Evolutionary conservation across 2,329 filamentous ascomycete species (phyloP).

Genomic region (Hypoxylon sp.): DNA sequence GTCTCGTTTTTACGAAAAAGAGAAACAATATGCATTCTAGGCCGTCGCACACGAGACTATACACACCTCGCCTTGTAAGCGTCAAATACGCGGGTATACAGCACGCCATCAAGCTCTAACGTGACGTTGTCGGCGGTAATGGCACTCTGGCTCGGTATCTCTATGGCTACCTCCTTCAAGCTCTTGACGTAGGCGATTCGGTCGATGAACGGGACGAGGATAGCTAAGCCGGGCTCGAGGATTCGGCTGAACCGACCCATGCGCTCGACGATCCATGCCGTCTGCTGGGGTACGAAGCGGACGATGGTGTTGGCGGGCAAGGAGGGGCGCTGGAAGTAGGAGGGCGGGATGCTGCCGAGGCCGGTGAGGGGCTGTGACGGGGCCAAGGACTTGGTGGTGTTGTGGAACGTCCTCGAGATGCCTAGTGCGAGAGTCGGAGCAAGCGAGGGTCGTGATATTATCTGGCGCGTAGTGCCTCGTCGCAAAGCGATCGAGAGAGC

Average conservation of each 20-base stretch:
- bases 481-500: slow-evolving; percentile 18
- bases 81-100: slow-evolving; percentile 96
- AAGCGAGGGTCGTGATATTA: slow-evolving; percentile 14
- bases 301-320: slow-evolving; percentile 94
- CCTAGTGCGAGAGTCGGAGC: slow-evolving; percentile 25
- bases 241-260: slow-evolving; percentile 98
- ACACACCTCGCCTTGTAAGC: slow-evolving; percentile 93
- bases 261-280: slow-evolving; percentile 98
- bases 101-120: slow-evolving; percentile 90
- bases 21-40: neutral
- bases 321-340: slow-evolving; percentile 79
- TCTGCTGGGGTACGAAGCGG: slow-evolving; percentile 98
- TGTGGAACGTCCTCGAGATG: slow-evolving; percentile 36
- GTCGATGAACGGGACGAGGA: slow-evolving; percentile 90
- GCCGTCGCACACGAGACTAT: neutral
- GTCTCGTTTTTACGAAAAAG: neutral
- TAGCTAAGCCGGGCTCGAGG: slow-evolving; percentile 86
- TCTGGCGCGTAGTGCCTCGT: slow-evolving; percentile 23
- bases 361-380: slow-evolving; percentile 39
- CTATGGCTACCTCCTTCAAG: slow-evolving; percentile 93
- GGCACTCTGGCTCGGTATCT: slow-evolving; percentile 96
- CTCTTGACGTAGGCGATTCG: slow-evolving; percentile 98
- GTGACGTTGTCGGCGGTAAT: slow-evolving; percentile 99
- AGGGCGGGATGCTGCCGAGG: slow-evolving; percentile 60
- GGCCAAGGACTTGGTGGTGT: slow-evolving; percentile 29